These are phyloP conservation scores for Zymoseptoria ardabiliae DNA, from an alignment of 2,329 filamentous ascomycete genomes.

Conservation along the genomic window DNA sequence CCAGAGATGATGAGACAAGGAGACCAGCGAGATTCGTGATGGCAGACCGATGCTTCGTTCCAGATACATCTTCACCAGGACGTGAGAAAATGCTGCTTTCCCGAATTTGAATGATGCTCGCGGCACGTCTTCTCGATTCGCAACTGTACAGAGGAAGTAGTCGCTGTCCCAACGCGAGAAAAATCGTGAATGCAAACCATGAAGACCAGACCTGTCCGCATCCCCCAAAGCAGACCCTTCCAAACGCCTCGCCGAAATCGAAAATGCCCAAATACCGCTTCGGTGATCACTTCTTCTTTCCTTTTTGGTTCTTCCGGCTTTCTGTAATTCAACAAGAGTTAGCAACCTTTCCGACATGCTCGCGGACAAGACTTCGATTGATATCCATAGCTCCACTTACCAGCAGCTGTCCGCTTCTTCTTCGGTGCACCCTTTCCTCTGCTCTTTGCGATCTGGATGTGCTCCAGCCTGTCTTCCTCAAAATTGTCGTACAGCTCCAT, in stretches of 20 bases:
- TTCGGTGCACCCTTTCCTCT: constrained; percentile 83
- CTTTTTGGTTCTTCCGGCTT: not conserved
- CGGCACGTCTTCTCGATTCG: not conserved
- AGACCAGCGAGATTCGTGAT: not conserved
- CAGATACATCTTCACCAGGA: not conserved
- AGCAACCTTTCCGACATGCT: not conserved
- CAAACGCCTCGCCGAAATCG: not conserved
- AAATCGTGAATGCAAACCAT: not conserved
- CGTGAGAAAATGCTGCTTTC: not conserved
- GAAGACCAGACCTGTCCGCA: not conserved
- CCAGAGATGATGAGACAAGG: not conserved
- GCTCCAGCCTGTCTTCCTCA: constrained; percentile 73
- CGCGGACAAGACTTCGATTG: constrained; percentile 2
- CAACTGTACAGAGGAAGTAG: not conserved
- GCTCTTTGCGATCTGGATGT: constrained; percentile 54
- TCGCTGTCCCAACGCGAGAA: not conserved
- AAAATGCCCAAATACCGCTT: not conserved
- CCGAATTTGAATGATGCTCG: not conserved
- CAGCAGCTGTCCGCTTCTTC: constrained; percentile 66
- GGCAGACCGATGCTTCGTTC: too few relatives aligned
- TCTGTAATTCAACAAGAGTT: not conserved
- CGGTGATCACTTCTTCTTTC: not conserved
- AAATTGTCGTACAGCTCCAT: constrained; percentile 65
- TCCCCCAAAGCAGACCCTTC: not conserved
- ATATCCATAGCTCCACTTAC: constrained; percentile 26